These are phyloP conservation scores for Acanthamoeba lenticulata DNA, from an alignment of 208 protist species.

Conservation along the genomic window DNA sequence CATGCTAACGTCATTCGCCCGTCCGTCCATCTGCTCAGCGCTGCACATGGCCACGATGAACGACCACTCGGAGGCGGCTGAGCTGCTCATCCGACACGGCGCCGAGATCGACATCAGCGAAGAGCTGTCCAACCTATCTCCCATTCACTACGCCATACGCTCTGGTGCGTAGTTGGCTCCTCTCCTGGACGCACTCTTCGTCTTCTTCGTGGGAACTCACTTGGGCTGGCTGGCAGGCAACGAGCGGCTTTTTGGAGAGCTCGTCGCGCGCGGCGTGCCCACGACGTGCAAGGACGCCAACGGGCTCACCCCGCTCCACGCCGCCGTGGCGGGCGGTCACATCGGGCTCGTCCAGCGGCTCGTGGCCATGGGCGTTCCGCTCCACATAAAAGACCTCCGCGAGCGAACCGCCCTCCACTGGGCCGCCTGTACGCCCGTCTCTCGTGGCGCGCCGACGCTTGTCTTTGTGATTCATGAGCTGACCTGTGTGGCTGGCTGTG, in stretches of 20 bases:
- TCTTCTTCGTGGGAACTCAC: background rate
- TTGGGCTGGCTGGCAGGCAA: background rate
- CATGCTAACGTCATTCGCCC: background rate
- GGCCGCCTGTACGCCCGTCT: background rate
- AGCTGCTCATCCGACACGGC: conserved; percentile 20
- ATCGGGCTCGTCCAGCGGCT: background rate
- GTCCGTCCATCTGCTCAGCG: background rate
- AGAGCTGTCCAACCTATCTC: conserved; percentile 16
- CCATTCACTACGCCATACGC: conserved; percentile 28
- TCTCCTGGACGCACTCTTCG: too few species aligned
- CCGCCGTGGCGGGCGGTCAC: background rate
- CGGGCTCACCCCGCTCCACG: conserved; percentile 28
- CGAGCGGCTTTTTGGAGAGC: background rate
- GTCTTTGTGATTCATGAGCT: background rate
- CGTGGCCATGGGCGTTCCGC: conserved; percentile 1
- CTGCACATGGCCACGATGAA: conserved; percentile 33
- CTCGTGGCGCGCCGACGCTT: background rate
- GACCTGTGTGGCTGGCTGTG: background rate
- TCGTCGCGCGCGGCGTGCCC: background rate
- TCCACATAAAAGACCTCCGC: conserved; percentile 22
- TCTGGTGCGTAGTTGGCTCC: background rate
- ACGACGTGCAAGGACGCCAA: conserved; percentile 36
- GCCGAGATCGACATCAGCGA: conserved; percentile 12
- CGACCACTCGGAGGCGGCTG: conserved; percentile 11
- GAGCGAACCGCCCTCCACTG: conserved; percentile 27